Base-by-base conservation (phyloP, 148 eudicot genomes). In the Spergularia bocconei region DNA sequence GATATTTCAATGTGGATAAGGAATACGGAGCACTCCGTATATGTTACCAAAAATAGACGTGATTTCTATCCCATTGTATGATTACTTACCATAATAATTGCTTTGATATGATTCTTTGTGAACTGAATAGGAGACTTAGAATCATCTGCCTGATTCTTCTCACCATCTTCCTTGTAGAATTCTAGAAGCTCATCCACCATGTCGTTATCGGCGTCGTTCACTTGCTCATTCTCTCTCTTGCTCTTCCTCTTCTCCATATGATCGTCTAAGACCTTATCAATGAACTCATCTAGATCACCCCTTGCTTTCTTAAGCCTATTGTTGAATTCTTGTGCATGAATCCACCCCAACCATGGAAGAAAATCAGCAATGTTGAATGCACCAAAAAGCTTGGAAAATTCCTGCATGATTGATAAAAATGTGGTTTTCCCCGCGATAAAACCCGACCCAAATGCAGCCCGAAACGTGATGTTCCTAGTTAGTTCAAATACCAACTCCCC, bases 141-240 rank as follows among this genome's bases (percentile, higher is more conserved):
- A 80, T 87, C 90, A 14, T 87, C 89, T 0, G 84, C 80, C 54
- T 87, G 86, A 7, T 39, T 77, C 12, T 78, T 80, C 15, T 79
- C 79, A 0, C 77, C 79, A 52, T 90, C 90, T 11, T 86, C 88
- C 20, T 86, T 83, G 44, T 91, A 90, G 72, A 93, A 91, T 3
- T 83, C 91, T 15, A 93, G 70, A 51, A 93, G 48, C 10, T 93
- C 98, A 76, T 91, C 97, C 38, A 93, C 98, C 98, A 93, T 91
- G 56, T 93, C 98, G 6, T 44, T 70, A 57, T 78, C 86, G 3
- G 77, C 80, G 3, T 71, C 80, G 13, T 73, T 75, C 3, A 16
- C 86, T 7, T 71, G 84, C 23, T 79, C 87, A 9, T 39, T 16
- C 2, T 36, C 73, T 1, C 70, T 69, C 23, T 61, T 77, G 7